These are phyloP conservation scores for Pseudogymnoascus sp. DNA, from an alignment of 2,329 filamentous ascomycete species.

Conservation along the genomic window DNA sequence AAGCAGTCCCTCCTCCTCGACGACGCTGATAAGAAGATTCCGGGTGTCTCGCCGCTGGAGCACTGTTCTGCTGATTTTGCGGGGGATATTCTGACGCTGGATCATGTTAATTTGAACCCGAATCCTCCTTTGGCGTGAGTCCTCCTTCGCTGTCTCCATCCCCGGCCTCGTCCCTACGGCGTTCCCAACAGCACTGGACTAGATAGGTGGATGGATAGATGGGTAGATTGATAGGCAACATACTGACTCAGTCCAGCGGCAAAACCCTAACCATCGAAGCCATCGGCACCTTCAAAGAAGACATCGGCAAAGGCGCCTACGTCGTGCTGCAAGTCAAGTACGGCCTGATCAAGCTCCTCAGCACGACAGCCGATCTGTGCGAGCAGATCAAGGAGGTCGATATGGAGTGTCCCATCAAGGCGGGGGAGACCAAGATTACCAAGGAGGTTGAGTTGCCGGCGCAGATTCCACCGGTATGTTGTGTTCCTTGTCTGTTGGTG, in stretches of 20 bases:
- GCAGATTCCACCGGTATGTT: constrained; percentile 79
- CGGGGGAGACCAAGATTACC: constrained; percentile 62
- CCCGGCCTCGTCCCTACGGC: constrained; percentile 14
- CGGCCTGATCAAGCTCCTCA: constrained; percentile 83
- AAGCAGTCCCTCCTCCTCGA: constrained; percentile 42
- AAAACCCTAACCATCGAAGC: constrained; percentile 70
- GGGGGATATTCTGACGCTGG: constrained; percentile 65
- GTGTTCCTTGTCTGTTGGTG: background rate
- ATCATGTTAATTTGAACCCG: constrained; percentile 70
- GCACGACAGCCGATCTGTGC: constrained; percentile 74
- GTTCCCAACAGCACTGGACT: background rate
- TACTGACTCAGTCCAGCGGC: no score
- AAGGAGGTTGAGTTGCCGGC: constrained; percentile 80
- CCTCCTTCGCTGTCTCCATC: background rate
- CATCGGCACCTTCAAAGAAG: constrained; percentile 62
- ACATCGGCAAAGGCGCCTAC: constrained; percentile 70
- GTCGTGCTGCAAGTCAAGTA: constrained; percentile 85
- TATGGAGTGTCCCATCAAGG: constrained; percentile 77
- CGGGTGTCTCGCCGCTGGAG: constrained; percentile 76
- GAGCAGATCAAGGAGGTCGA: constrained; percentile 84
- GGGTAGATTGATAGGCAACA: no score
- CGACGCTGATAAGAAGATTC: constrained; percentile 47
- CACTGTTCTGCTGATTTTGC: constrained; percentile 63
- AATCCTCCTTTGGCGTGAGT: constrained; percentile 84
- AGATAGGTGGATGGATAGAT: background rate